phyloP scores from a whole-genome alignment of 1,139 yeast species.

The Taphrina wiesneri region DNA sequence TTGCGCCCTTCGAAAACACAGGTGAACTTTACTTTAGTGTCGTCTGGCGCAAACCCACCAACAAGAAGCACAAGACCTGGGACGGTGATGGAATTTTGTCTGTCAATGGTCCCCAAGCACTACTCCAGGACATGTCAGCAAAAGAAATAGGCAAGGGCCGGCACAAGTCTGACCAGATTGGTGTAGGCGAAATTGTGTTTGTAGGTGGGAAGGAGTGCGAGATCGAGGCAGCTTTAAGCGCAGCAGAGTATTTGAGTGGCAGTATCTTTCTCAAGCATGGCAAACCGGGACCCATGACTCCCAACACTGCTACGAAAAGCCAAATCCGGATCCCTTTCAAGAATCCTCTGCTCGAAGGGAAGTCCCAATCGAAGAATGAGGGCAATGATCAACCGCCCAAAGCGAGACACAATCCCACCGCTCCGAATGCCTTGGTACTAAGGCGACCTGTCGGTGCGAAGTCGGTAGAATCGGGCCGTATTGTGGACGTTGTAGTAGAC shows the following conservation, averaged over 20 bases:
- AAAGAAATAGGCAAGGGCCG: conserved; percentile 38
- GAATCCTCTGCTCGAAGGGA: conserved; percentile 2
- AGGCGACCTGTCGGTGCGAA: conserved; percentile 45
- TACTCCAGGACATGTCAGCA: conserved; percentile 42
- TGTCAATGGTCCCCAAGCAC: conserved; percentile 40
- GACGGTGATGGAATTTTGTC: conserved; percentile 79
- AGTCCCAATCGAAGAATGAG: background rate
- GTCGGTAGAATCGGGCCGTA: conserved; percentile 26
- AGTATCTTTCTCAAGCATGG: conserved; percentile 9
- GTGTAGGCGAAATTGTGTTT: conserved; percentile 51
- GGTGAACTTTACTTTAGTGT: conserved; percentile 44
- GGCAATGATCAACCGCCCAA: conserved; percentile 37
- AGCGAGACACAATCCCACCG: conserved; percentile 51
- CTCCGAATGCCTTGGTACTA: conserved; percentile 53
- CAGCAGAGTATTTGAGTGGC: conserved; percentile 39
- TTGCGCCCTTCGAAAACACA: background rate
- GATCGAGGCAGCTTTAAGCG: conserved; percentile 52
- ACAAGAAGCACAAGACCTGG: conserved; percentile 88
- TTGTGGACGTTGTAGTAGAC: conserved; percentile 67
- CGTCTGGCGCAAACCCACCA: conserved; percentile 70
- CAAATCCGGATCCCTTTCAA: conserved; percentile 2
- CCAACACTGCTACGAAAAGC: background rate
- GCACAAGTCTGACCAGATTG: conserved; percentile 39
- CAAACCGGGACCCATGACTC: background rate
- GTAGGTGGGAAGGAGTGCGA: conserved; percentile 60